Percentiles rank a stretch among this genome's conserved stretches.
Conservation (phyloP, 495 filamentous ascomycete species). For the Amniculicola lignicola region DNA sequence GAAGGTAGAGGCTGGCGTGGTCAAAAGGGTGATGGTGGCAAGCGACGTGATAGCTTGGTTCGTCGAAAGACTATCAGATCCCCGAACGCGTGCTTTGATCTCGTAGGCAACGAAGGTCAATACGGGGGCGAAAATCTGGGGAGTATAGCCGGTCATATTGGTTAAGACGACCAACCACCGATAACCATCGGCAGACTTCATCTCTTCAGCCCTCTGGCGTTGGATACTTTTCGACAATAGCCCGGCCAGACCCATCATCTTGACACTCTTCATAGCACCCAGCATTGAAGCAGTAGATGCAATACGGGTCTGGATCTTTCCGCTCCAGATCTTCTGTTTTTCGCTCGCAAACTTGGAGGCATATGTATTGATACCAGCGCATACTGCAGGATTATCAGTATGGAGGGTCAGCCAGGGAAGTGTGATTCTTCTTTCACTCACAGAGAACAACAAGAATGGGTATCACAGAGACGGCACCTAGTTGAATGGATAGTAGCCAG, state of each 20-base stretch:
- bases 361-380: slow-evolving; percentile 40
- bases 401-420: not conserved
- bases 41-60: slow-evolving; percentile 57
- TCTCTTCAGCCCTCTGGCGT: slow-evolving; percentile 53
- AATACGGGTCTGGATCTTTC: slow-evolving; percentile 43
- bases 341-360: slow-evolving; percentile 48
- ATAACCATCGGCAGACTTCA: slow-evolving; percentile 54
- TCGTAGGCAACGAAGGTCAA: slow-evolving; percentile 1
- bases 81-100: slow-evolving; percentile 1
- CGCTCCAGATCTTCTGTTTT: slow-evolving; percentile 52
- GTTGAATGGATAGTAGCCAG: slow-evolving; percentile 54
- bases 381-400: not conserved
- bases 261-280: slow-evolving; percentile 59
- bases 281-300: slow-evolving; percentile 52
- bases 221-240: slow-evolving; percentile 47
- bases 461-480: slow-evolving; percentile 54
- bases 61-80: slow-evolving; percentile 43
- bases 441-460: slow-evolving; percentile 45
- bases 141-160: slow-evolving; percentile 1
- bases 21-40: slow-evolving; percentile 58
- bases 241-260: slow-evolving; percentile 57
- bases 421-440: slow-evolving; percentile 29
- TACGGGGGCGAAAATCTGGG: too few species aligned
- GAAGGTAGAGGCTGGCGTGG: slow-evolving; percentile 54
- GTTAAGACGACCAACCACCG: slow-evolving; percentile 34